A percentile compares a stretch with the other conserved stretches of the same genome.
These are phyloP conservation scores for Pythium aphanidermatum DNA, from an alignment of 352 stramenopile genomes.

Conservation along the genomic window DNA sequence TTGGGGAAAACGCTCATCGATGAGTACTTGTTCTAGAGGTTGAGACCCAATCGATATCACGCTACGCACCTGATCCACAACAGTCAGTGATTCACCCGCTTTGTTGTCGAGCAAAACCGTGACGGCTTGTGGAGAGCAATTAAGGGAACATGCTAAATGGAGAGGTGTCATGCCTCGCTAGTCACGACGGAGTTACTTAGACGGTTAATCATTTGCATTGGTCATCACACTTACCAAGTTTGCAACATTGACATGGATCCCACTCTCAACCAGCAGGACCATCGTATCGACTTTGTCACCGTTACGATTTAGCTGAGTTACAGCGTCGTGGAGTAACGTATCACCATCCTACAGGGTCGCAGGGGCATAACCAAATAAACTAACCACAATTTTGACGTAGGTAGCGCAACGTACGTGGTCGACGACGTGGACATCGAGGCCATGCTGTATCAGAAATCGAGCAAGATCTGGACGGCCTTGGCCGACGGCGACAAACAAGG, in stretches of 20 bases:
- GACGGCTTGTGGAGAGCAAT: slow-evolving; percentile 5
- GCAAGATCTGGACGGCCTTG: slow-evolving; percentile 6
- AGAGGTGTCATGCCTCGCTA: slow-evolving; percentile 9
- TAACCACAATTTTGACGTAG: background rate
- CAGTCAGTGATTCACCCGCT: slow-evolving; percentile 6
- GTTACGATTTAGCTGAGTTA: background rate
- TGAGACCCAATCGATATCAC: no score
- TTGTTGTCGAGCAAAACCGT: slow-evolving; percentile 5
- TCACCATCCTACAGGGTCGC: background rate
- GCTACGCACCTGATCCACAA: slow-evolving; percentile 7
- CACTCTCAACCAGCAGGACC: slow-evolving; percentile 1
- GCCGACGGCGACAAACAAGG: slow-evolving; percentile 5
- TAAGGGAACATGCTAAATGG: slow-evolving; percentile 7
- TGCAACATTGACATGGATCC: slow-evolving; percentile 7
- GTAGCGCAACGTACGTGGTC: background rate
- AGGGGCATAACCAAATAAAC: no score
- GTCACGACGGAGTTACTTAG: background rate
- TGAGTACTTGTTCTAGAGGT: no score
- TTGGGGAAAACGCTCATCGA: no score
- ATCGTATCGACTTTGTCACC: slow-evolving; percentile 2
- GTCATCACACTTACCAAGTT: slow-evolving; percentile 7
- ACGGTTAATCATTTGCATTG: no score
- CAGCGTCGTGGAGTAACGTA: slow-evolving; percentile 3
- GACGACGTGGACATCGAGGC: slow-evolving; percentile 6
- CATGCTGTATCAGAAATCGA: background rate